Conservation (phyloP, 106 monocot species). For the Dactylorhiza incarnata region DNA sequence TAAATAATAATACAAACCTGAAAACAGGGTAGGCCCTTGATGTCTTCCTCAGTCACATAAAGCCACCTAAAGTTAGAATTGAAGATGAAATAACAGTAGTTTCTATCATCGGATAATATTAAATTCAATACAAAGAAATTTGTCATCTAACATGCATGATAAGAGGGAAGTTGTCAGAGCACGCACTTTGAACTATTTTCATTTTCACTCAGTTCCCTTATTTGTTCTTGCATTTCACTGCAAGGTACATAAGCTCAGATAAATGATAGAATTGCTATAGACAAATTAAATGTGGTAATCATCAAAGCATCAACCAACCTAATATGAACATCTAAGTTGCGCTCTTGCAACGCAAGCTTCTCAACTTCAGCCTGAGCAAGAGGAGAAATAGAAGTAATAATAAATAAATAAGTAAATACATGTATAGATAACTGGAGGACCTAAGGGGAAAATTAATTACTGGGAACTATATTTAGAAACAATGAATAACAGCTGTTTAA, state of each 20-base stretch:
- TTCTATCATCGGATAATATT: not conserved
- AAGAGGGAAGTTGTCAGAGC: slow-evolving; percentile 1
- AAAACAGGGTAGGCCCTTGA: slow-evolving; percentile 26
- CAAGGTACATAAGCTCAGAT: slow-evolving; percentile 7
- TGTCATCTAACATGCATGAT: not conserved
- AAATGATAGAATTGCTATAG: not conserved
- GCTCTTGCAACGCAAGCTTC: slow-evolving; percentile 14
- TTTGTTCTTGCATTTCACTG: slow-evolving; percentile 27
- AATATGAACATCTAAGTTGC: slow-evolving; percentile 23
- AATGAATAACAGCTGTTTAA: not conserved
- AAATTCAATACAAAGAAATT: not conserved
- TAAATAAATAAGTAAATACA: not conserved
- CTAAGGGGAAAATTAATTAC: not conserved
- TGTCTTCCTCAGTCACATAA: slow-evolving; percentile 34
- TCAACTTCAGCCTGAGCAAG: slow-evolving; percentile 22
- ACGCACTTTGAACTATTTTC: slow-evolving; percentile 27
- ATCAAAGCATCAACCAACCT: slow-evolving; percentile 15
- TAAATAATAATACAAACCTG: slow-evolving; percentile 16
- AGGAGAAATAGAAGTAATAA: not conserved
- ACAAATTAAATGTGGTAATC: not conserved
- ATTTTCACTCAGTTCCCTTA: slow-evolving; percentile 33
- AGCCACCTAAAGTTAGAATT: slow-evolving; percentile 18
- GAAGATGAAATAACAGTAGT: not conserved
- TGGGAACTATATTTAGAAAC: not conserved
- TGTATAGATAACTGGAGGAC: not conserved